These are phyloP conservation scores for Artomyces pyxidatus DNA, from an alignment of 768 basidiomycete genomes.

Conservation along the genomic window DNA sequence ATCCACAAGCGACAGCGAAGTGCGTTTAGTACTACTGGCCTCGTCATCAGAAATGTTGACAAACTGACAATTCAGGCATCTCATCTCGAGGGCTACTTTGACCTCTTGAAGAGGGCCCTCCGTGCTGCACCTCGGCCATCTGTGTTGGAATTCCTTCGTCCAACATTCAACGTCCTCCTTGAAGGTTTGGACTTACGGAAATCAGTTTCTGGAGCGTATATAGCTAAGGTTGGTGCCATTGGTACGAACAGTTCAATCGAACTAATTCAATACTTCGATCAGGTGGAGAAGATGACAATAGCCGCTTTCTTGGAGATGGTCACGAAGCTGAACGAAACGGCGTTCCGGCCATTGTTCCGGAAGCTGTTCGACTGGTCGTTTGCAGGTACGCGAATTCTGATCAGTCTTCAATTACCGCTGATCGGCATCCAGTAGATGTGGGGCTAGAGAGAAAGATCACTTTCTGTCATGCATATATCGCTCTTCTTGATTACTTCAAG, in stretches of 20 bases:
- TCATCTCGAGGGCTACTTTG: constrained; percentile 11
- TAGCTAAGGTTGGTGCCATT: constrained; percentile 21
- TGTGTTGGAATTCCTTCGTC: constrained; percentile 11
- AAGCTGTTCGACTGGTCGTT: constrained; percentile 95
- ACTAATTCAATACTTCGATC: not conserved
- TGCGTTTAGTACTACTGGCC: constrained; percentile 22
- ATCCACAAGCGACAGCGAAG: constrained; percentile 28
- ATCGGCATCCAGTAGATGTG: constrained; percentile 16
- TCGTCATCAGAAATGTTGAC: not conserved
- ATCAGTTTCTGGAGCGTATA: constrained; percentile 1
- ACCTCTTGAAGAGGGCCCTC: constrained; percentile 11
- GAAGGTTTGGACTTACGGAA: constrained; percentile 14
- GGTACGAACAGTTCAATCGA: not conserved
- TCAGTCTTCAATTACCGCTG: constrained; percentile 21
- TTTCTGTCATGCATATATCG: constrained; percentile 67
- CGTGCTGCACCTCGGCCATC: constrained; percentile 6
- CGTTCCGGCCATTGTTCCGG: constrained; percentile 89
- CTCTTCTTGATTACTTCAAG: constrained; percentile 84
- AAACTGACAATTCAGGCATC: not conserved
- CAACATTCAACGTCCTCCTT: constrained; percentile 13
- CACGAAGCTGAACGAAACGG: constrained; percentile 85
- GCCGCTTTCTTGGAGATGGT: constrained; percentile 82
- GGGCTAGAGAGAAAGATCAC: constrained; percentile 47
- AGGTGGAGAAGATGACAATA: constrained; percentile 52
- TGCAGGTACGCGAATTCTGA: constrained; percentile 34